Percentiles rank a stretch among this genome's conserved stretches.
Evolutionary conservation across 75 land plant species (phyloP).

Genomic region (Cupressus sempervirens): DNA sequence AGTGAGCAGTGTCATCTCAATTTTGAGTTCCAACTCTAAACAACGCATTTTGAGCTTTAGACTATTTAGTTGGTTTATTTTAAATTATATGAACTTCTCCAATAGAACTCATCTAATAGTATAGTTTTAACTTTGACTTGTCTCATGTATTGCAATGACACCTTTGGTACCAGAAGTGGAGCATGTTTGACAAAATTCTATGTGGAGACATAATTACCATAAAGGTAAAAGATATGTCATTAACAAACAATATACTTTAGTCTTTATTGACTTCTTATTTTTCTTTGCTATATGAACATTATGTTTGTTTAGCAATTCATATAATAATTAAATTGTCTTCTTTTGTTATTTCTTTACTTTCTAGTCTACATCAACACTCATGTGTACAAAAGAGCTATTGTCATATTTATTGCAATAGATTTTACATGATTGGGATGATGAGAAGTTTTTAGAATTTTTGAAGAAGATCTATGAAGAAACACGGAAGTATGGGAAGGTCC

Average conservation of each 20-base stretch:
- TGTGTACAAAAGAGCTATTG: background rate
- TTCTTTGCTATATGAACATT: too few species aligned
- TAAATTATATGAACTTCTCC: too few species aligned
- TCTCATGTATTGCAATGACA: too few species aligned
- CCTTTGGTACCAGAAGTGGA: background rate
- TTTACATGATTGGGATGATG: constrained; percentile 1
- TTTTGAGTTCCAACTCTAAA: too few species aligned
- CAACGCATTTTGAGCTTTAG: too few species aligned
- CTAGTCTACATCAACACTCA: background rate
- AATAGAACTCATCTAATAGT: too few species aligned
- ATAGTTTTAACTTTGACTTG: too few species aligned
- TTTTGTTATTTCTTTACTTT: background rate
- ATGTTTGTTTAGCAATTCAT: too few species aligned
- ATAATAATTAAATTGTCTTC: background rate
- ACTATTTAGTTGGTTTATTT: too few species aligned
- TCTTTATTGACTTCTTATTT: too few species aligned
- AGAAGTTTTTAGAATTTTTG: constrained; percentile 13
- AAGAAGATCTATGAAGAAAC: constrained; percentile 34
- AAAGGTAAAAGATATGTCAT: background rate
- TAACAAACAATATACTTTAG: too few species aligned
- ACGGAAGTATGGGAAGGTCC: constrained; percentile 9
- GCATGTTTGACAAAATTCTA: background rate
- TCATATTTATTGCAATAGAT: constrained; percentile 4
- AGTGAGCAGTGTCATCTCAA: too few species aligned
- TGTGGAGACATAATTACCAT: background rate